Conservation (phyloP, 2,329 filamentous ascomycete species). For the Leptographium lundbergii region DNA sequence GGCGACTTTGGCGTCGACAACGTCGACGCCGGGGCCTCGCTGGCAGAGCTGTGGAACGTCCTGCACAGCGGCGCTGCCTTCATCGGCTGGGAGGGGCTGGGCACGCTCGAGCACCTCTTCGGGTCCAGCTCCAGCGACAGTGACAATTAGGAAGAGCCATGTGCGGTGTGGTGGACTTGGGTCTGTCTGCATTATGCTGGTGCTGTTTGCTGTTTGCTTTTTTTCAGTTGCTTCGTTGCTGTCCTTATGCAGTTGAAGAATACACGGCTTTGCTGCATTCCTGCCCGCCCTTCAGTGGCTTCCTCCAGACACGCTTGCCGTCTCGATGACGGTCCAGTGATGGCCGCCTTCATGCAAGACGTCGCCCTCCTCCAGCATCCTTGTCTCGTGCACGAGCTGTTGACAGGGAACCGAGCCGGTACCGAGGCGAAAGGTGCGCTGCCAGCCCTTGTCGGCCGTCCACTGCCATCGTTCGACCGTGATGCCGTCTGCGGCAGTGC, state of each 20-base stretch:
- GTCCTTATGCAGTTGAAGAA: neutral
- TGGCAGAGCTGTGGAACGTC: constrained; percentile 16
- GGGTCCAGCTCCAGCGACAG: constrained; percentile 1
- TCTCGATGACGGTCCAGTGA: constrained; percentile 1
- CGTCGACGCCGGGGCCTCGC: constrained; percentile 8
- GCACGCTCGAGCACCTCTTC: constrained; percentile 17
- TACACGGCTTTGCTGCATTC: neutral
- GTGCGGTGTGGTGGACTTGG: neutral
- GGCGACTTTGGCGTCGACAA: constrained; percentile 1
- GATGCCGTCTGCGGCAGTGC: constrained; percentile 25
- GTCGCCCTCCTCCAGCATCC: neutral
- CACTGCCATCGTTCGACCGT: constrained; percentile 45
- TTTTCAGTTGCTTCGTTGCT: neutral
- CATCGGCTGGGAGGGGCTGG: constrained; percentile 17
- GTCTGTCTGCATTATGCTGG: neutral
- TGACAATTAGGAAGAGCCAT: neutral
- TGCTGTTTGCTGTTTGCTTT: neutral
- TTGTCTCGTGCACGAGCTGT: neutral
- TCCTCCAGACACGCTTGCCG: neutral
- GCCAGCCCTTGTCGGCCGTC: neutral
- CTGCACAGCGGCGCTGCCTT: constrained; percentile 13
- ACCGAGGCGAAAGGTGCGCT: constrained; percentile 1
- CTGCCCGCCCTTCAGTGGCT: neutral
- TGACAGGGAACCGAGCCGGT: constrained; percentile 5
- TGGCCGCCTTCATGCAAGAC: neutral